phyloP scores from a whole-genome alignment of 2,329 filamentous ascomycete genomes.

The Sclerotinia minor region DNA sequence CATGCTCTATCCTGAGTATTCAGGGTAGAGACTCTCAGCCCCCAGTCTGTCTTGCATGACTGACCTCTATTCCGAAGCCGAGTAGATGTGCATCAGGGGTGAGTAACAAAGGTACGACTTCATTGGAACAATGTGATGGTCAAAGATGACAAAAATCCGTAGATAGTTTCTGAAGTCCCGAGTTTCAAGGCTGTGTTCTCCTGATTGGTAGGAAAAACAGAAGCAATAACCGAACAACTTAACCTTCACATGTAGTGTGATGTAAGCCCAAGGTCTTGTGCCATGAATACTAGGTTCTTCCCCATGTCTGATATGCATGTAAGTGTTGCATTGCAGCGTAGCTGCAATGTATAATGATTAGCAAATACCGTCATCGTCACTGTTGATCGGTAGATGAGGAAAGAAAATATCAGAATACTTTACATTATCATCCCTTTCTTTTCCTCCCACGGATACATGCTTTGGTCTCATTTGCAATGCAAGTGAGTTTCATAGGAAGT shows the following conservation, averaged over 20 bases:
- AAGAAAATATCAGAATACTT: background rate
- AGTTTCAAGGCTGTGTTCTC: too few species aligned
- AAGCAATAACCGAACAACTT: background rate
- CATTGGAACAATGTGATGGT: too few species aligned
- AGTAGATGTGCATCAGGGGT: too few species aligned
- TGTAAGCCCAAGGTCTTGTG: background rate
- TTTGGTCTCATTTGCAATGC: background rate
- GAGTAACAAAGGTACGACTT: too few species aligned
- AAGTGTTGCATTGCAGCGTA: background rate
- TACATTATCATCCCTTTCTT: too few species aligned
- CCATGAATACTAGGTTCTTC: background rate
- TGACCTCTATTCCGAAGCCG: too few species aligned
- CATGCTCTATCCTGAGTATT: too few species aligned
- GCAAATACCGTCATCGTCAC: background rate
- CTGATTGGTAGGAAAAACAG: background rate
- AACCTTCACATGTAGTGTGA: background rate
- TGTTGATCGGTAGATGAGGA: background rate
- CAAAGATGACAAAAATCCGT: too few species aligned
- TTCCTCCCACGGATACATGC: background rate
- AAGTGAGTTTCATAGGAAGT: background rate
- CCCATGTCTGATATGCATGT: conserved; percentile 5
- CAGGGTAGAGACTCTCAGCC: too few species aligned
- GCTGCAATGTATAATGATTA: background rate
- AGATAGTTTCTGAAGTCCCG: too few species aligned
- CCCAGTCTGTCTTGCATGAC: too few species aligned